phyloP scores from a whole-genome alignment of 495 filamentous ascomycete species.

The Rusavskia elegans region DNA sequence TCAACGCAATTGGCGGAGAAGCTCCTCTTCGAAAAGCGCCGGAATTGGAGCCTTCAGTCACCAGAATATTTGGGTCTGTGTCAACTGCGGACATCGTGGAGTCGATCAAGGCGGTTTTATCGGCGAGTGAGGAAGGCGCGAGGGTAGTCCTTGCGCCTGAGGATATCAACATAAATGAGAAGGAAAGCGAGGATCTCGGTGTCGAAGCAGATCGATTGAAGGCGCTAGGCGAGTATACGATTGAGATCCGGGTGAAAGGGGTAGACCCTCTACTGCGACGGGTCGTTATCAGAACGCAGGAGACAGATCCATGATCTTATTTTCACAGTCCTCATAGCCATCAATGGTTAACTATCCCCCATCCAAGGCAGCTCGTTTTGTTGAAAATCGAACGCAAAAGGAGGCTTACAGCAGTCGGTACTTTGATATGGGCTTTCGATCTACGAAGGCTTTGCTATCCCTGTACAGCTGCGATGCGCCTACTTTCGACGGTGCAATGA shows the following conservation, averaged over 20 bases:
- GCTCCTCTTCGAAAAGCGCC: constrained; percentile 13
- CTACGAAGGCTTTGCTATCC: no score
- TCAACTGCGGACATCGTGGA: constrained; percentile 33
- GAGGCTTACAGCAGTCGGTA: no score
- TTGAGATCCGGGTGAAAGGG: constrained; percentile 38
- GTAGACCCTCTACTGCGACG: constrained; percentile 27
- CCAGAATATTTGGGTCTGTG: constrained; percentile 40
- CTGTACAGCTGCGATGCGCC: no score
- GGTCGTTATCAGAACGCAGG: constrained; percentile 24
- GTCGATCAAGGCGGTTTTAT: constrained; percentile 29
- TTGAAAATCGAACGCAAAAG: no score
- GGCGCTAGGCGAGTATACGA: constrained; percentile 33
- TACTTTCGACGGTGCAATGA: no score
- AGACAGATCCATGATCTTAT: not conserved
- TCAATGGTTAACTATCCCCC: no score
- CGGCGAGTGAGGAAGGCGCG: constrained; percentile 29
- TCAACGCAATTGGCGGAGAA: constrained; percentile 12
- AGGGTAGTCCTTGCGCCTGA: constrained; percentile 33
- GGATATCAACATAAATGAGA: constrained; percentile 32
- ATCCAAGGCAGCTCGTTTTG: no score
- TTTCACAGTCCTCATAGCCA: no score
- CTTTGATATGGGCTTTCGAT: no score
- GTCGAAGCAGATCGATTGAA: constrained; percentile 30
- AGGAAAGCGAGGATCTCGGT: constrained; percentile 11
- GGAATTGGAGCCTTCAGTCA: constrained; percentile 5